Percentiles rank a stretch among this genome's conserved stretches.
phyloP scores from a whole-genome alignment of 2,329 filamentous ascomycete genomes.

The Paecilomyces variotii region DNA sequence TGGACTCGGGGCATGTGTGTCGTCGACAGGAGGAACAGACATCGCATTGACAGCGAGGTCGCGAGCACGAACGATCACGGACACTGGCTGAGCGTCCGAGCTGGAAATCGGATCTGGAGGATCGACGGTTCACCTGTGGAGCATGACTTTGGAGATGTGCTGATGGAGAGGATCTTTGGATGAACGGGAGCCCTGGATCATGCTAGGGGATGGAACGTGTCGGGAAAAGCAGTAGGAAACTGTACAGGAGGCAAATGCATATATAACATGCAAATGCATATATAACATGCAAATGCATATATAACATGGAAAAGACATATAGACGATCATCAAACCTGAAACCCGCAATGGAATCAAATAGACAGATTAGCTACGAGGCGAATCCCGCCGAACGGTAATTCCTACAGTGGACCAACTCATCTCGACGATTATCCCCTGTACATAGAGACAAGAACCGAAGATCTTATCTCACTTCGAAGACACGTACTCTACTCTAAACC shows the following conservation, averaged over 20 bases:
- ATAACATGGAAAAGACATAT: neutral
- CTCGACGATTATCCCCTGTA: neutral
- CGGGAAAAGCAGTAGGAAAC: too few relatives aligned
- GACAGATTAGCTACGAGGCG: neutral
- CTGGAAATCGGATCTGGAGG: slow-evolving; percentile 73
- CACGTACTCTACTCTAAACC: neutral
- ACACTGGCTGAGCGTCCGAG: slow-evolving; percentile 64
- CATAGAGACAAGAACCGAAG: neutral
- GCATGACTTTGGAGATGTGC: slow-evolving; percentile 51
- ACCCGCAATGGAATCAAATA: neutral
- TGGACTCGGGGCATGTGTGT: slow-evolving; percentile 93
- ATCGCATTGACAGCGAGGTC: slow-evolving; percentile 39
- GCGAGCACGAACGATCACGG: slow-evolving; percentile 62
- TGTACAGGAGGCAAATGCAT: too few relatives aligned
- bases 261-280: neutral
- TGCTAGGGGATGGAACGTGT: too few relatives aligned
- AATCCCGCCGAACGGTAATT: neutral
- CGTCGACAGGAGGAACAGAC: slow-evolving; percentile 59
- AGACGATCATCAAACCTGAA: neutral
- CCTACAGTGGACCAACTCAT: neutral
- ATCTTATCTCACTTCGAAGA: neutral
- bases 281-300: neutral
- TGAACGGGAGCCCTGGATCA: slow-evolving; percentile 8
- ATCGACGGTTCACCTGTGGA: slow-evolving; percentile 63
- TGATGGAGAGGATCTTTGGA: slow-evolving; percentile 60